Percentiles rank a stretch among this genome's conserved stretches.
These are phyloP conservation scores for Bolboschoenoplectus hybrid DNA, from an alignment of 202 grass and related monocot genomes.

Conservation along the genomic window DNA sequence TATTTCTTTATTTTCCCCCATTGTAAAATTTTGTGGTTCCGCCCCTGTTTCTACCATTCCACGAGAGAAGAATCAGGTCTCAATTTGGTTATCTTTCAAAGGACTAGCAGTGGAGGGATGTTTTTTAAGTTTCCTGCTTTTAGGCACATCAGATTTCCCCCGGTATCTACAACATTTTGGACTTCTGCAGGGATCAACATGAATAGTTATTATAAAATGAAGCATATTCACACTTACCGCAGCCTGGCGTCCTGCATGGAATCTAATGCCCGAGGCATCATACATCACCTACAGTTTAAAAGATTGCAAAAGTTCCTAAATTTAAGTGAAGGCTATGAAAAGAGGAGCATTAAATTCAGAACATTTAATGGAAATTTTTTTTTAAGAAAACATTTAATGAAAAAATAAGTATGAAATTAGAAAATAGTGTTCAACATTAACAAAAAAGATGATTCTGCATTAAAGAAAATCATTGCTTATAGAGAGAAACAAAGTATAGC, in stretches of 20 bases:
- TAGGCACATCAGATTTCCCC: neutral
- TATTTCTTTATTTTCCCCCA: neutral
- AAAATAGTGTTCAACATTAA: neutral
- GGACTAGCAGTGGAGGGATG: neutral
- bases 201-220: conserved; percentile 11
- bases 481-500: conserved; percentile 12
- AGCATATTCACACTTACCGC: conserved; percentile 60
- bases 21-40: neutral
- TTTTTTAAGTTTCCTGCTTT: neutral
- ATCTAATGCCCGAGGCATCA: conserved; percentile 94
- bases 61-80: neutral
- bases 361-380: neutral
- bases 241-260: conserved; percentile 95
- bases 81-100: neutral
- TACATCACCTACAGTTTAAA: conserved; percentile 82
- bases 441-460: neutral
- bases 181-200: neutral
- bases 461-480: neutral
- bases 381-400: neutral
- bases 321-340: neutral
- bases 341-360: conserved; percentile 15
- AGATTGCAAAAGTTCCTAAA: conserved; percentile 8
- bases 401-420: neutral
- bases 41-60: neutral
- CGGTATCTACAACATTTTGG: neutral